A percentile compares a stretch with the other conserved stretches of the same genome.
Conservation (phyloP, 306 rosid species). For the Malus sieversii region DNA sequence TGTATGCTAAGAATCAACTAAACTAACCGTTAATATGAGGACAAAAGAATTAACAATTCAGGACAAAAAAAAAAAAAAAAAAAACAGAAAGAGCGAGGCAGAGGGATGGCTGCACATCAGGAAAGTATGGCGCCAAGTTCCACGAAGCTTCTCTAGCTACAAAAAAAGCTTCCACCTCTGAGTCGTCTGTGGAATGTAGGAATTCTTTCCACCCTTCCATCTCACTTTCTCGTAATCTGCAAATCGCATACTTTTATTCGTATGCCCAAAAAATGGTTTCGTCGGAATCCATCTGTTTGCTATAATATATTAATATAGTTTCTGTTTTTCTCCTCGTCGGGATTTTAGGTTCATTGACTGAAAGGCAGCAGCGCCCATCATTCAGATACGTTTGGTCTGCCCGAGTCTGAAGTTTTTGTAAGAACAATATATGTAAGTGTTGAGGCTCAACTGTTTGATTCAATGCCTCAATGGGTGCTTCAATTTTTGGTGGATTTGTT, state of each 20-base stretch:
- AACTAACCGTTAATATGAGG: neutral
- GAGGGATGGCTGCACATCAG: neutral
- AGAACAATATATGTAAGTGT: conserved; percentile 15
- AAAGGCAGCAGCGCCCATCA: conserved; percentile 22
- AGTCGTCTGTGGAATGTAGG: neutral
- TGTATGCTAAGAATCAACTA: neutral
- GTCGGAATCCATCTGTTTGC: neutral
- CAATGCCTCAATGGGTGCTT: neutral
- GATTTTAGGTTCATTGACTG: conserved; percentile 11
- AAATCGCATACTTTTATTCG: neutral
- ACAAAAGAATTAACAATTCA: neutral
- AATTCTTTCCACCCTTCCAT: neutral
- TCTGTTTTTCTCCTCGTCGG: neutral
- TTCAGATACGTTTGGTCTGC: neutral
- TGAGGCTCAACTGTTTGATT: conserved; percentile 13
- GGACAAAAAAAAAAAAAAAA: neutral
- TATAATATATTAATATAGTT: neutral
- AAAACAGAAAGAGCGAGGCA: neutral
- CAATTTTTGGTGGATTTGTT: neutral
- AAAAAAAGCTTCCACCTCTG: conserved; percentile 1
- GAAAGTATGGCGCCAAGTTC: conserved; percentile 27
- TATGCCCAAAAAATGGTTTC: neutral
- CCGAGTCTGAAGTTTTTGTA: neutral
- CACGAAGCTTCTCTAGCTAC: conserved; percentile 1
- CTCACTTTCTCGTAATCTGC: neutral